phyloP scores from a whole-genome alignment of 2,329 filamentous ascomycete species.

The Xylariales sp. region DNA sequence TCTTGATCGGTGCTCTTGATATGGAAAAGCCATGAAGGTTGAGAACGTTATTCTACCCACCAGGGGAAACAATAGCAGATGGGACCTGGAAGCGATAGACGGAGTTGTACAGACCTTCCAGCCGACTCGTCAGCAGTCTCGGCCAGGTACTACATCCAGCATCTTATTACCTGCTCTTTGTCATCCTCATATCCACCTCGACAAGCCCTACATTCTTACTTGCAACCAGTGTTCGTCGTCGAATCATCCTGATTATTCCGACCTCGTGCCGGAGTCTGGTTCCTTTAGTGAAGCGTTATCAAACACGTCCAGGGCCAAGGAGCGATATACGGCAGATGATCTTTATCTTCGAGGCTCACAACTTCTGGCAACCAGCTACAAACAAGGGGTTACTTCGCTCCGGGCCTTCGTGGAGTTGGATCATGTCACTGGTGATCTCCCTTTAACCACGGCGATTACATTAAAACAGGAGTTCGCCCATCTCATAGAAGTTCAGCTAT shows the following conservation, averaged over 20 bases:
- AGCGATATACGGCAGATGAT: conserved; percentile 56
- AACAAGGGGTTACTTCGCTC: conserved; percentile 62
- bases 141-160: conserved; percentile 13
- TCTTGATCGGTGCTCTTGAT: too few species aligned
- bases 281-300: conserved; percentile 62
- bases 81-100: conserved; percentile 16
- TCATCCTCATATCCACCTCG: conserved; percentile 70
- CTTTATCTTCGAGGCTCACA: conserved; percentile 60
- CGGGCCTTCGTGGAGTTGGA: conserved; percentile 70
- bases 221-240: conserved; percentile 18
- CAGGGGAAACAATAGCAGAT: conserved; percentile 9
- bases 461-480: conserved; percentile 51
- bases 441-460: conserved; percentile 46
- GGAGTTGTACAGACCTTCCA: conserved; percentile 15
- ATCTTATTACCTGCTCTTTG: conserved; percentile 45
- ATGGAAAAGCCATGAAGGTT: conserved; percentile 11
- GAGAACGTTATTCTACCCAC: conserved; percentile 15
- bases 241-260: conserved; percentile 49
- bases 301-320: conserved; percentile 50
- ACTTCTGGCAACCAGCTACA: conserved; percentile 60
- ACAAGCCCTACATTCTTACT: conserved; percentile 59
- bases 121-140: conserved; percentile 10
- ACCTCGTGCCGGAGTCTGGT: conserved; percentile 55
- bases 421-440: conserved; percentile 43
- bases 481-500: conserved; percentile 59